Conservation (phyloP, 352 stramenopile genomes). For the Phytophthora boehmeriae region DNA sequence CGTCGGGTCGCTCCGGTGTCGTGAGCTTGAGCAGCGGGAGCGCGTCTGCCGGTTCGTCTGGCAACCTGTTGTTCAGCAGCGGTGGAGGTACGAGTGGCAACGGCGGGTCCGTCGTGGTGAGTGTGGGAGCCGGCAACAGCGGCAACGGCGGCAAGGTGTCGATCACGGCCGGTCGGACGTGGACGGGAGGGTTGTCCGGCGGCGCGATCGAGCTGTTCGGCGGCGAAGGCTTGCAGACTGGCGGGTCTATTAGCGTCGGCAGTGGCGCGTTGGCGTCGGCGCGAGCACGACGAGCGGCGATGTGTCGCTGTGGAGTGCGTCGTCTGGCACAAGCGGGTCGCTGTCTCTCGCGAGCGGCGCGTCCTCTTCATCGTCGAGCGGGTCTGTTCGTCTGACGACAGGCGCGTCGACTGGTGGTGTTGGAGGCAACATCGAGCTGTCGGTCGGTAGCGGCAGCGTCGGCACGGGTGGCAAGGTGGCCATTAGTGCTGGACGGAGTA, state of each 20-base stretch:
- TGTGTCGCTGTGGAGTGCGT: neutral
- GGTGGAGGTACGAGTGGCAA: constrained; percentile 5
- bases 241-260: constrained; percentile 1
- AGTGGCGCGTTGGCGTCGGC: constrained; percentile 6
- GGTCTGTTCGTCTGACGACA: constrained; percentile 2
- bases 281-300: neutral
- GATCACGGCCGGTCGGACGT: constrained; percentile 1
- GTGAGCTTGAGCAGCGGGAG: neutral
- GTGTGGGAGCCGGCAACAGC: neutral
- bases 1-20: neutral
- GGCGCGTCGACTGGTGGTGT: constrained; percentile 7
- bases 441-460: constrained; percentile 2
- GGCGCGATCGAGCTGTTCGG: constrained; percentile 3
- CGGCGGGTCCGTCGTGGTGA: constrained; percentile 9
- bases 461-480: constrained; percentile 5
- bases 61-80: constrained; percentile 1
- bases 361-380: neutral
- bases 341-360: constrained; percentile 5
- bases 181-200: constrained; percentile 2
- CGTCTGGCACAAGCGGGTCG: neutral
- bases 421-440: constrained; percentile 7
- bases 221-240: neutral
- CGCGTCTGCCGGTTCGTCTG: neutral
- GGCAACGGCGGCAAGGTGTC: constrained; percentile 4
- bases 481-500: neutral